phyloP scores from a whole-genome alignment of 1,284 basidiomycete species.

The Cutaneotrichosporon cutaneum region DNA sequence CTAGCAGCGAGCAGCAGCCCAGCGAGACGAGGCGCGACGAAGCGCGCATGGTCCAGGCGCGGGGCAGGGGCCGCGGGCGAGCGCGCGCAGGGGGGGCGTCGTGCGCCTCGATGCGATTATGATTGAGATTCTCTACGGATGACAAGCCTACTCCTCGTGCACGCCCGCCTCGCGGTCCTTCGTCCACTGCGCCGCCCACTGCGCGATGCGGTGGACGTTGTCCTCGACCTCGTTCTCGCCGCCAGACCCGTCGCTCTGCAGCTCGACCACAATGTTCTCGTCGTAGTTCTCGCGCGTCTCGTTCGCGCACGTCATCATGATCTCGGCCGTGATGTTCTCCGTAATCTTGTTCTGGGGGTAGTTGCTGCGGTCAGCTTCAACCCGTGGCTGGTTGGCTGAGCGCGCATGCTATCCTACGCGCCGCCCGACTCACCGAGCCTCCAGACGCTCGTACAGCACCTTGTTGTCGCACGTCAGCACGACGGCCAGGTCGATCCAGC shows the following conservation, averaged over 20 bases:
- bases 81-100: neutral
- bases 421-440: conserved; percentile 67
- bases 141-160: conserved; percentile 28
- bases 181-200: conserved; percentile 81
- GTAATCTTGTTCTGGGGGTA: conserved; percentile 92
- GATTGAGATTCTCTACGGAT: neutral
- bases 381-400: neutral
- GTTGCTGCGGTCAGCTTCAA: conserved; percentile 58
- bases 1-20: neutral
- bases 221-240: conserved; percentile 67
- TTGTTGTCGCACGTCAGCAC: conserved; percentile 88
- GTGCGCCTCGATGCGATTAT: neutral
- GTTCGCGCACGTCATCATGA: conserved; percentile 88
- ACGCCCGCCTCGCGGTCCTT: conserved; percentile 54
- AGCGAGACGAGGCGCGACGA: neutral
- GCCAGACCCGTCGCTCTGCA: conserved; percentile 73
- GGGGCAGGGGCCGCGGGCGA: neutral
- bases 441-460: conserved; percentile 87
- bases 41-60: neutral
- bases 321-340: conserved; percentile 98
- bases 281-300: conserved; percentile 87
- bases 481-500: conserved; percentile 96
- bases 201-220: conserved; percentile 77
- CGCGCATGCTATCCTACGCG: neutral
- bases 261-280: conserved; percentile 79